These are phyloP conservation scores for Talaromyces sp. DNA, from an alignment of 2,329 filamentous ascomycete species.

Conservation along the genomic window DNA sequence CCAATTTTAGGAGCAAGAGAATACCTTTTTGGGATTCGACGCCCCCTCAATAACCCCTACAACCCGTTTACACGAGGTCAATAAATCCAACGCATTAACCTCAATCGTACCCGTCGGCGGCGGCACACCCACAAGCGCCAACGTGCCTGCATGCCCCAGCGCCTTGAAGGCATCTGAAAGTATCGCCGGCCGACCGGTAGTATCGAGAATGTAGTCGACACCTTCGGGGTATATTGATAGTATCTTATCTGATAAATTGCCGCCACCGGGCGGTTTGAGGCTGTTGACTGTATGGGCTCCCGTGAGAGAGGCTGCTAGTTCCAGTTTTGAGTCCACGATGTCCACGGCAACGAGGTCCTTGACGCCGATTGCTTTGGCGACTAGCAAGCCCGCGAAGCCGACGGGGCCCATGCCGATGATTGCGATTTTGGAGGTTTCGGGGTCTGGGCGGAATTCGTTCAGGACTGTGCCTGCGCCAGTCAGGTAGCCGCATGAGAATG, in stretches of 20 bases:
- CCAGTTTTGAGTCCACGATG: background rate
- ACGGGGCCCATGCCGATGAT: slow-evolving; percentile 3
- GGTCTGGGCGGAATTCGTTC: background rate
- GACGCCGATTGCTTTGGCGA: background rate
- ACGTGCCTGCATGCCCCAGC: background rate
- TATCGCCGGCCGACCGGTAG: background rate
- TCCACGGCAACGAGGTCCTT: background rate
- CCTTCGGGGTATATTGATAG: background rate
- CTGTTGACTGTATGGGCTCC: slow-evolving; percentile 1
- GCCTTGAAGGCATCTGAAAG: background rate
- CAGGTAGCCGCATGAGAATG: background rate
- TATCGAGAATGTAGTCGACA: background rate
- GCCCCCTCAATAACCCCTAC: background rate
- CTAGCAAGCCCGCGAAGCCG: background rate
- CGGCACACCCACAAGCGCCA: slow-evolving; percentile 2
- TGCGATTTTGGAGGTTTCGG: background rate
- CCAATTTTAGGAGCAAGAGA: background rate
- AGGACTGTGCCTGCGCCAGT: background rate
- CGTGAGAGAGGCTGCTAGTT: background rate
- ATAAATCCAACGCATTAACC: slow-evolving; percentile 3
- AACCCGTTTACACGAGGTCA: slow-evolving; percentile 1
- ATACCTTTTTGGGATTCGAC: background rate
- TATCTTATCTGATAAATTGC: background rate
- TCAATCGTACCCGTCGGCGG: background rate
- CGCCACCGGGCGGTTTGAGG: background rate